Base-by-base conservation (phyloP, 1,284 basidiomycete genomes). In the Ceratobasidium sp. region DNA sequence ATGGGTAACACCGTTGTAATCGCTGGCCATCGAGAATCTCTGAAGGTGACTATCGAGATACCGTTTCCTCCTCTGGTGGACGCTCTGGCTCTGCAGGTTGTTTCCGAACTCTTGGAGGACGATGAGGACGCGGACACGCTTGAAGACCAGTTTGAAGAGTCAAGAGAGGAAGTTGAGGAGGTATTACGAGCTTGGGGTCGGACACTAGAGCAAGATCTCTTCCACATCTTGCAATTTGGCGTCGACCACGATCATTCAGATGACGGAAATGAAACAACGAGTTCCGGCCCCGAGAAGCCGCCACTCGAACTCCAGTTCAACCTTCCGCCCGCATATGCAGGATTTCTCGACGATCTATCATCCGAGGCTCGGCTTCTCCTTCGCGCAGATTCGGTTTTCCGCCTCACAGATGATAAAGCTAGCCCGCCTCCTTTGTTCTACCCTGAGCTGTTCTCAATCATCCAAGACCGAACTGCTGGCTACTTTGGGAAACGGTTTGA, bases 341-440 rank as follows among this genome's bases (percentile, higher is more conserved):
- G 39, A 7, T 41, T 41, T 41, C 39, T 13, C 39, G 39, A 41
- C 39, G 39, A 6, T 13, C 39, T 41, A 6, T 7, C 6, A 41
- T 13, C 39, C 39, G 39, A 41, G 39, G 13, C 39, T 13, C 39
- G 39, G 7, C 39, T 41, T 13, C 46, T 64, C 13, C 46, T 49
- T 24, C 62, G 62, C 14, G 62, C 62, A 14, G 62, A 64, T 19
- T 64, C 62, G 4, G 62, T 49, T 2, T 64, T 64, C 11, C 43
- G 46, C 5, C 0, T 48, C 16, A 11, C 1, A 11, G 31, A 64
- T n/a, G 11, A 49, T 31, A 24, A 48, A 3, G 29, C 24, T 2
- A 11, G 29, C 43, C 62, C 62, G 7, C 27, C 27, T 19, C 62
- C 62, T 16, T 8, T 64, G 2, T 64, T 34, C 46, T 64, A 64